phyloP scores from a whole-genome alignment of 2,329 filamentous ascomycete genomes.

The Clonostachys rosea region DNA sequence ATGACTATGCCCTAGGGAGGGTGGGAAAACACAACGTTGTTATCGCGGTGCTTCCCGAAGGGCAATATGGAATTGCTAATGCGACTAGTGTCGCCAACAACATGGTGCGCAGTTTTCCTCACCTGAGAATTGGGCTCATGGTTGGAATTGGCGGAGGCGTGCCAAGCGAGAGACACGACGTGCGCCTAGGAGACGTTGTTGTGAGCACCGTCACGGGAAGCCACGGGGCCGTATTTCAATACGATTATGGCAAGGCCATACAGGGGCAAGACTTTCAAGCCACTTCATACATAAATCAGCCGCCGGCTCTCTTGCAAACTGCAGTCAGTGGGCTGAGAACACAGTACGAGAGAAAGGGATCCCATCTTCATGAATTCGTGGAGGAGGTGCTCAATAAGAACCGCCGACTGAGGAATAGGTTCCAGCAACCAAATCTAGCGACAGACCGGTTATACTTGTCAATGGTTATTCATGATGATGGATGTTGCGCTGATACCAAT shows the following conservation, averaged over 20 bases:
- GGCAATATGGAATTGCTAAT: conserved; percentile 7
- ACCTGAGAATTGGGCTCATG: conserved; percentile 20
- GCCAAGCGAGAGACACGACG: conserved; percentile 23
- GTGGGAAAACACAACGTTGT: conserved; percentile 11
- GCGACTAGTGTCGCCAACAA: conserved; percentile 15
- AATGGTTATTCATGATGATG: neutral
- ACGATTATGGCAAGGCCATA: conserved; percentile 5
- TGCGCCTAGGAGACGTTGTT: conserved; percentile 20
- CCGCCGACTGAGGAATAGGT: neutral
- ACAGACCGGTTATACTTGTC: neutral
- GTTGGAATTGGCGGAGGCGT: conserved; percentile 23
- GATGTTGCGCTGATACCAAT: neutral
- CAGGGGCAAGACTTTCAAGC: conserved; percentile 3
- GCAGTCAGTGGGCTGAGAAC: neutral
- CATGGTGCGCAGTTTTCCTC: conserved; percentile 21
- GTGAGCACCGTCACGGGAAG: conserved; percentile 5
- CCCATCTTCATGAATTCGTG: neutral
- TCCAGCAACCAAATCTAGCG: neutral
- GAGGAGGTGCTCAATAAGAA: neutral
- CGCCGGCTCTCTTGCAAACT: neutral
- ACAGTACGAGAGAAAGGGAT: neutral
- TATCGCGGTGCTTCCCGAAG: conserved; percentile 8
- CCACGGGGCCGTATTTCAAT: conserved; percentile 3
- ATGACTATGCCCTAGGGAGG: conserved; percentile 8
- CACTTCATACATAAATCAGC: conserved; percentile 1